Evolutionary conservation across 208 protist species (phyloP), one percentile per base, ranked within the genome.

Genomic region (Leishmania turanica): DNA sequence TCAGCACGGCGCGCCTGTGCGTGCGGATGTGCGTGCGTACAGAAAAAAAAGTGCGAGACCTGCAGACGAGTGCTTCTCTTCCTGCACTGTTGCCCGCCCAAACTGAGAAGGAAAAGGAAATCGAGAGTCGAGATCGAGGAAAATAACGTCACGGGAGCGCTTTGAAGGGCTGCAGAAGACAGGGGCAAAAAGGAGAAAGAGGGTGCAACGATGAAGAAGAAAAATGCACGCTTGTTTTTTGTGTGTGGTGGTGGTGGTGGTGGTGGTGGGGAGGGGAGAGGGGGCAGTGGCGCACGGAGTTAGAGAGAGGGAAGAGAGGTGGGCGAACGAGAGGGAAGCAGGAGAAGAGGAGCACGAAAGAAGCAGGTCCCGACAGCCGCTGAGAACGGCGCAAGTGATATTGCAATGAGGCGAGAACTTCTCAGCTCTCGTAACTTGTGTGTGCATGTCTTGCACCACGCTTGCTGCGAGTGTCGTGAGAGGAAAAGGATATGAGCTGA

Each of bases 331-430:
- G 31, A 54, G 71, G 19, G 71, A 4, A 60, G 49, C 27, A 40
- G 31, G 17, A 17, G 34, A 27, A 42, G 49, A 53, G 31, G 47
- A 7, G 13, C 45, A 27, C 31, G 75, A 13, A 37, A 37, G 27
- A 54, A 73, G 42, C 21, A 79, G 49, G 45, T 78, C 62, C 74
- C 60, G 68, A 73, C 37, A 21, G 17, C 51, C 15, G 15, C 51
- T 62, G 56, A 13, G 24, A 24, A 62, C 24, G 56, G 8, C 1
- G 45, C 68, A 34, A 42, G 42, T 24, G 8, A 37, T 17, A 51
- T 15, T 17, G 8, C 40, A 13, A 24, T 49, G 21, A 72, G 53
- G 27, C 21, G 68, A 72, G 42, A 11, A 15, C 4, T n/a, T n/a
- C 19, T 0, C 2, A 19, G 40, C 27, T 13, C 49, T 72, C 24